Base-by-base conservation (phyloP, 805 yeast species). In the Yarrowia sp. region DNA sequence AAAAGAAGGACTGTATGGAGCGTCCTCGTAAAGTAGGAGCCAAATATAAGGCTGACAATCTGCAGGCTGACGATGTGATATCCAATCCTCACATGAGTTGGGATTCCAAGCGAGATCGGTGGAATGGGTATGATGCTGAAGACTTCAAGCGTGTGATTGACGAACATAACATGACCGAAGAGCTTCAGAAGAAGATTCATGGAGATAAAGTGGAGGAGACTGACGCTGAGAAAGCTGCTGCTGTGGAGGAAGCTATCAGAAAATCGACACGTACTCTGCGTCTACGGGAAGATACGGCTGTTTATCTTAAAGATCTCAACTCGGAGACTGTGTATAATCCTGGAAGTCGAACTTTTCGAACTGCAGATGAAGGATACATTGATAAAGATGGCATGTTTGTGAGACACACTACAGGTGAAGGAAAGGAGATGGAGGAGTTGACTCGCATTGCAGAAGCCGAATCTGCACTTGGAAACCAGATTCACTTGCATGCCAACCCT, bases 261-360 rank as follows among this genome's bases (percentile, higher is more conserved):
- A 84, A 2, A 72, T 78, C 58, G 79, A 61, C 70, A 77, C 80
- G 79, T 66, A 76, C 84, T 9, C 83, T 89, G 0, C 78, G 97
- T 61, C 86, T 89, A 41, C 76, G 93, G 67, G 89, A 87, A 70
- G 97, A 92, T 74, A 86, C 86, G 48, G 96, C 97, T n/a, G 77
- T 86, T 71, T 86, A 91, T 80, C 74, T 86, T 73, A 79, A 85
- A 74, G 82, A 87, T 53, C 78, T 85, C 11, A 79, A 82, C 70
- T 75, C 82, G 0, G 83, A 81, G 50, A 84, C 84, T 72, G 86
- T 87, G 82, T 79, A 77, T 67, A 75, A 77, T 68, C 80, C 80
- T 16, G 78, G 77, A 58, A 72, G 75, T 11, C 65, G 80, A 26
- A 79, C 71, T 67, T 75, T 59, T 73, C 73, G 72, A 16, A 68